Evolutionary conservation across 2,329 filamentous ascomycete genomes (phyloP).

Genomic region (Chaetomium olivaceum): DNA sequence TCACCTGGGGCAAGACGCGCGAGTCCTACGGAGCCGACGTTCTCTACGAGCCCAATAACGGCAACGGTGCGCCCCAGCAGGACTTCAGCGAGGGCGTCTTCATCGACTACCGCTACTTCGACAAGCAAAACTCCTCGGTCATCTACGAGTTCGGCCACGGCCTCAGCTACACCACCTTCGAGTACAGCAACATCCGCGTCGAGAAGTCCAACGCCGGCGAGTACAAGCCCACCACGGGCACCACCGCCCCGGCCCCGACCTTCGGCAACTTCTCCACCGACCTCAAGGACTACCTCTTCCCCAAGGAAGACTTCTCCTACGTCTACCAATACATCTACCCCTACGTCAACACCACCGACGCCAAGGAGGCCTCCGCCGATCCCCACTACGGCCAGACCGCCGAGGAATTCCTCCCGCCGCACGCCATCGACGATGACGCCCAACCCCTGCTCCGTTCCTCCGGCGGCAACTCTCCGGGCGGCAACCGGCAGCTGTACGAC

Average conservation of each 20-base stretch:
- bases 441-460: conserved; percentile 56
- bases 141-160: conserved; percentile 82
- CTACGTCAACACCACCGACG: conserved; percentile 64
- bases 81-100: conserved; percentile 77
- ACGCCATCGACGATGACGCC: conserved; percentile 55
- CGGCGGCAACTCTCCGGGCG: conserved; percentile 55
- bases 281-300: conserved; percentile 68
- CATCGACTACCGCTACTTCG: conserved; percentile 79
- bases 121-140: conserved; percentile 63
- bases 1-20: conserved; percentile 72
- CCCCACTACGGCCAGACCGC: conserved; percentile 60
- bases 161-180: conserved; percentile 77
- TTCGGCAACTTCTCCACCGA: conserved; percentile 66
- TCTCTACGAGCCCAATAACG: conserved; percentile 69
- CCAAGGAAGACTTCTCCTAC: conserved; percentile 52
- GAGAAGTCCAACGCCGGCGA: conserved; percentile 48
- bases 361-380: conserved; percentile 56
- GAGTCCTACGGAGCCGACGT: conserved; percentile 69
- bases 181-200: conserved; percentile 68
- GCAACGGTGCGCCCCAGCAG: conserved; percentile 64
- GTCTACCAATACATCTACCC: conserved; percentile 66
- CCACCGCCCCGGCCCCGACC: conserved; percentile 62
- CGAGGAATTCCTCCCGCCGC: conserved; percentile 60
- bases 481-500: conserved; percentile 67
- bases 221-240: conserved; percentile 62